These are phyloP conservation scores for Fusarium tupiense DNA, from an alignment of 2,329 filamentous ascomycete genomes.

Conservation along the genomic window DNA sequence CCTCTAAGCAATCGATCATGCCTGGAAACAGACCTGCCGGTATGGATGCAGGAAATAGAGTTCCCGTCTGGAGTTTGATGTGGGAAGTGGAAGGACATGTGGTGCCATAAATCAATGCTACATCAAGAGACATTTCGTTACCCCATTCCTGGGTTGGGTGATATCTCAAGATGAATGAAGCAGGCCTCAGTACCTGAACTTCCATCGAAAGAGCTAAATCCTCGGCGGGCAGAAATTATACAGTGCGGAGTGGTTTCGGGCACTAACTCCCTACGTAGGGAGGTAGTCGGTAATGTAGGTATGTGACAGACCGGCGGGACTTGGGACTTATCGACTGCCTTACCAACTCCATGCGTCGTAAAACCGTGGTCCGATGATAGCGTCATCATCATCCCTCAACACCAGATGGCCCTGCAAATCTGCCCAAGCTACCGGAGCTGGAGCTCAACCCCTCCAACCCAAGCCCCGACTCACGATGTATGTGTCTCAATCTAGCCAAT, in stretches of 20 bases:
- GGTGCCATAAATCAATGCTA: conserved; percentile 24
- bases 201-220: neutral
- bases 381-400: conserved; percentile 42
- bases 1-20: neutral
- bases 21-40: neutral
- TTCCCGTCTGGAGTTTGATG: neutral
- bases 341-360: conserved; percentile 20
- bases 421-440: conserved; percentile 23
- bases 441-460: conserved; percentile 6
- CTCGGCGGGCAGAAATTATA: neutral
- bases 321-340: neutral
- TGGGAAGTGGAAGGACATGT: conserved; percentile 1
- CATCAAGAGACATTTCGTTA: conserved; percentile 17
- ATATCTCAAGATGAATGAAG: neutral
- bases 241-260: conserved; percentile 2
- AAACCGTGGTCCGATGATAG: conserved; percentile 38
- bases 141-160: conserved; percentile 5
- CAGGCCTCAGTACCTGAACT: neutral
- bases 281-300: neutral
- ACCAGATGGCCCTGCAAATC: conserved; percentile 34
- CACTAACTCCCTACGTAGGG: neutral
- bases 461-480: neutral
- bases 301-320: conserved; percentile 6
- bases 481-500: conserved; percentile 16
- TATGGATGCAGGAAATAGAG: conserved; percentile 4